Evolutionary conservation across 495 filamentous ascomycete species (phyloP).

Genomic region (Xylaria scruposa): DNA sequence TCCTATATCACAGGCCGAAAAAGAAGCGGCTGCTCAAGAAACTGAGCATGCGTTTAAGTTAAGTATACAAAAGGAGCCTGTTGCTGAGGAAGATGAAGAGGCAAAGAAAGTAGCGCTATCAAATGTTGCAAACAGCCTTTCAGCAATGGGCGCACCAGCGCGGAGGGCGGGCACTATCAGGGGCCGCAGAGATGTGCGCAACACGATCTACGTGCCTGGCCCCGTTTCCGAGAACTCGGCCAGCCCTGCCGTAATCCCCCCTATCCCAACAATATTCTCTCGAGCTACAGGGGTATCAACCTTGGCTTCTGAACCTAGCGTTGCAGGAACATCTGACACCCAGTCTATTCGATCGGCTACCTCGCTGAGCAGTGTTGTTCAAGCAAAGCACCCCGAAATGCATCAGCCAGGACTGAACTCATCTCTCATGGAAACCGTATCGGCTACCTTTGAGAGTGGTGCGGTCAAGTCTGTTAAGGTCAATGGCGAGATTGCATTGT

Average conservation of each 20-base stretch:
- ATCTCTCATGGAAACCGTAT: constrained; percentile 91
- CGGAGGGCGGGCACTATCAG: constrained; percentile 79
- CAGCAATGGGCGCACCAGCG: constrained; percentile 61
- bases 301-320: constrained; percentile 59
- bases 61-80: constrained; percentile 90
- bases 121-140: constrained; percentile 86
- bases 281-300: constrained; percentile 52
- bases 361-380: constrained; percentile 69
- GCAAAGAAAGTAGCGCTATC: constrained; percentile 83
- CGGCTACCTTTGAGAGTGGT: constrained; percentile 79
- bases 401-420: constrained; percentile 82
- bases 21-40: constrained; percentile 71
- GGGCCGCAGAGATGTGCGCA: constrained; percentile 89
- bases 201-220: constrained; percentile 78
- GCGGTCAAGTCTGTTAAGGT: constrained; percentile 73
- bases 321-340: constrained; percentile 72
- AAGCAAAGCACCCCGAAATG: constrained; percentile 80
- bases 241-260: constrained; percentile 48
- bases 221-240: constrained; percentile 47
- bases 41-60: constrained; percentile 82
- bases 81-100: constrained; percentile 89
- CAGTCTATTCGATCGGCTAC: constrained; percentile 90
- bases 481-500: constrained; percentile 88
- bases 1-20: constrained; percentile 83
- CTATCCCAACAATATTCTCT: constrained; percentile 54